Evolutionary conservation across 441 rosid genomes (phyloP).

Genomic region (Croton setiger): DNA sequence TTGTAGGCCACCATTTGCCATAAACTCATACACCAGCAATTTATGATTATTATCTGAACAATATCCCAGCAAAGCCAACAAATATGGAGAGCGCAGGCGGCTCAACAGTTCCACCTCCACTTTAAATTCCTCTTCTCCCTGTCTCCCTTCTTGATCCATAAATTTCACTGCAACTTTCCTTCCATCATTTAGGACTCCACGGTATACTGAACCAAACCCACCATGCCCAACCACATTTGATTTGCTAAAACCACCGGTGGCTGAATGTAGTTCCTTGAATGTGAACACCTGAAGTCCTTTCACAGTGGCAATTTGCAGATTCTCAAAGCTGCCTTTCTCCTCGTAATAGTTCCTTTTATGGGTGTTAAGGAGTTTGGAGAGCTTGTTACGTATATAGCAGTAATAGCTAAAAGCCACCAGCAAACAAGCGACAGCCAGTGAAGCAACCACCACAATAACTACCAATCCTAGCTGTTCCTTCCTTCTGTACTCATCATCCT

Average conservation of each 20-base stretch:
- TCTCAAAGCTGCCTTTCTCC: constrained; percentile 40
- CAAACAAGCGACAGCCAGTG: constrained; percentile 62
- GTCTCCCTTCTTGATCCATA: constrained; percentile 88
- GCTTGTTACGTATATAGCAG: constrained; percentile 82
- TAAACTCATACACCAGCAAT: constrained; percentile 75
- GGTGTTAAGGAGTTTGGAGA: constrained; percentile 26
- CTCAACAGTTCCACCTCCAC: constrained; percentile 88
- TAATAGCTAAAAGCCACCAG: constrained; percentile 87
- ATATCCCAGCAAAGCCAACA: constrained; percentile 83
- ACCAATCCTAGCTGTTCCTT: constrained; percentile 61
- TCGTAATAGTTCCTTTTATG: constrained; percentile 42
- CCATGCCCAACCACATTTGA: constrained; percentile 96
- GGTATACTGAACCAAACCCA: constrained; percentile 81
- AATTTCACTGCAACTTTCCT: constrained; percentile 86
- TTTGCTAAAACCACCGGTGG: constrained; percentile 84
- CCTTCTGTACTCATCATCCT: constrained; percentile 41
- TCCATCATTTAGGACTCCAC: constrained; percentile 78
- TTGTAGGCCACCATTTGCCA: constrained; percentile 70
- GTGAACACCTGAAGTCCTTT: constrained; percentile 67
- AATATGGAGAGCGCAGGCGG: constrained; percentile 65
- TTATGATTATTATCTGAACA: constrained; percentile 70
- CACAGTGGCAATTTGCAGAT: constrained; percentile 37
- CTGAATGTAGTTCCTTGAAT: constrained; percentile 82
- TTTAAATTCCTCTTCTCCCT: constrained; percentile 88
- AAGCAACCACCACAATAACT: constrained; percentile 68